Conservation (phyloP, 768 basidiomycete genomes). For the Mycena galopus region DNA sequence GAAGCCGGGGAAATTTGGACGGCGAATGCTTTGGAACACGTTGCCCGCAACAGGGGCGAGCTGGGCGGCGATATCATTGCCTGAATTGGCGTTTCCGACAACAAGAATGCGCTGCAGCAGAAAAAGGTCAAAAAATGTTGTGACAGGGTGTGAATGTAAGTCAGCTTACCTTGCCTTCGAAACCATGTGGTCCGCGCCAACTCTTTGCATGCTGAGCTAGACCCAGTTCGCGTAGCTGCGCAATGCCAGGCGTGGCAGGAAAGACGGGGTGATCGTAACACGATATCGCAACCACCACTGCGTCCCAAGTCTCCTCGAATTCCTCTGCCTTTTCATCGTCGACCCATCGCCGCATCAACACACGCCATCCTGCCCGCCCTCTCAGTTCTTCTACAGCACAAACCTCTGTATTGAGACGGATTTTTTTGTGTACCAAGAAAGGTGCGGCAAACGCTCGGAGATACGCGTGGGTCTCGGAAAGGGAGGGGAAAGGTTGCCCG, state of each 20-base stretch:
- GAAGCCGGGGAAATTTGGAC: constrained; percentile 43
- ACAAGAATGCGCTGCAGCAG: constrained; percentile 38
- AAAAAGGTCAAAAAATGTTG: background rate
- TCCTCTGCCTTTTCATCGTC: constrained; percentile 34
- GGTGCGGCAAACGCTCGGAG: constrained; percentile 52
- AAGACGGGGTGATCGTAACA: constrained; percentile 62
- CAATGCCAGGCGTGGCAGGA: constrained; percentile 58
- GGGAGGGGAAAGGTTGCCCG: constrained; percentile 56
- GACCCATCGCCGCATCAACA: constrained; percentile 54
- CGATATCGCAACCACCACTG: constrained; percentile 59
- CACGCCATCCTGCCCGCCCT: constrained; percentile 52
- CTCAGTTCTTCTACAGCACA: constrained; percentile 51
- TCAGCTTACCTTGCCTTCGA: constrained; percentile 47
- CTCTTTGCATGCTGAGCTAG: constrained; percentile 55
- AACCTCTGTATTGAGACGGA: constrained; percentile 59
- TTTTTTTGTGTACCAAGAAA: constrained; percentile 46
- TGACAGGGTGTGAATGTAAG: background rate
- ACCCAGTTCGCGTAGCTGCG: constrained; percentile 43
- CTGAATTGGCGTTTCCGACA: constrained; percentile 52
- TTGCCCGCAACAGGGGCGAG: constrained; percentile 39
- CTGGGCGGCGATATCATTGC: constrained; percentile 50
- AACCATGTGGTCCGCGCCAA: constrained; percentile 56
- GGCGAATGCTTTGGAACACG: constrained; percentile 45
- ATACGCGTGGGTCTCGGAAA: constrained; percentile 54
- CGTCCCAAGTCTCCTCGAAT: constrained; percentile 60